Percentiles rank a stretch among this genome's conserved stretches.
These are phyloP conservation scores for Pyrenula massariospora DNA, from an alignment of 495 filamentous ascomycete species.

Conservation along the genomic window DNA sequence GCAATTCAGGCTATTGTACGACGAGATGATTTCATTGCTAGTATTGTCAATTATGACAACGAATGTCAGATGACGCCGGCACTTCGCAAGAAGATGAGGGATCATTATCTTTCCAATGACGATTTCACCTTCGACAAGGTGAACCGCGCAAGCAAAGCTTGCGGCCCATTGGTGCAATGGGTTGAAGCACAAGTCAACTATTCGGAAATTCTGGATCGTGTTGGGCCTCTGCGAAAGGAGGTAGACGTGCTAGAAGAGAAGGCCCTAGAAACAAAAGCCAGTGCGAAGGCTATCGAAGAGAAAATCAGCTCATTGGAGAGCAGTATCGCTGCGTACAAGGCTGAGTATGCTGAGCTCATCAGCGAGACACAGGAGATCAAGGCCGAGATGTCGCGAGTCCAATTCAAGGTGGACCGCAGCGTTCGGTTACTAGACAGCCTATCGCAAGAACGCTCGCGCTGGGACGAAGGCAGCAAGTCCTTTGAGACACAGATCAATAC, in stretches of 20 bases:
- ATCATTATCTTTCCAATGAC: slow-evolving; percentile 77
- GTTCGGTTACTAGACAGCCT: slow-evolving; percentile 87
- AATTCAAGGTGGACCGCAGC: slow-evolving; percentile 96
- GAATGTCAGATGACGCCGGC: slow-evolving; percentile 84
- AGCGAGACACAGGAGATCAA: slow-evolving; percentile 97
- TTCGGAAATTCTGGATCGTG: slow-evolving; percentile 88
- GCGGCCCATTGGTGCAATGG: slow-evolving; percentile 95
- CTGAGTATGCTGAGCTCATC: slow-evolving; percentile 90
- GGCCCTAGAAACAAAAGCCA: slow-evolving; percentile 83
- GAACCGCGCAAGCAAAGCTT: slow-evolving; percentile 90
- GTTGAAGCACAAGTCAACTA: slow-evolving; percentile 95
- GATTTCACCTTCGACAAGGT: slow-evolving; percentile 95
- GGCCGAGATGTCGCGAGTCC: slow-evolving; percentile 85
- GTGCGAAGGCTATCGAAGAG: slow-evolving; percentile 83
- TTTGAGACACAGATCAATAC: slow-evolving; percentile 97
- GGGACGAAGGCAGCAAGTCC: slow-evolving; percentile 94
- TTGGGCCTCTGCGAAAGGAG: slow-evolving; percentile 87
- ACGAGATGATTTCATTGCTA: slow-evolving; percentile 92
- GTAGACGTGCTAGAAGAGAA: slow-evolving; percentile 77
- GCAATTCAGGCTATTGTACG: slow-evolving; percentile 78
- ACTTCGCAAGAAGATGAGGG: slow-evolving; percentile 78
- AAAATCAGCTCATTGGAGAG: slow-evolving; percentile 72
- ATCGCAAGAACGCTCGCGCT: slow-evolving; percentile 81
- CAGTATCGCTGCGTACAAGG: slow-evolving; percentile 94
- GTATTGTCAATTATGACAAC: slow-evolving; percentile 95